Base-by-base conservation (phyloP, 805 yeast species). In the Metschnikowia cubensis region DNA sequence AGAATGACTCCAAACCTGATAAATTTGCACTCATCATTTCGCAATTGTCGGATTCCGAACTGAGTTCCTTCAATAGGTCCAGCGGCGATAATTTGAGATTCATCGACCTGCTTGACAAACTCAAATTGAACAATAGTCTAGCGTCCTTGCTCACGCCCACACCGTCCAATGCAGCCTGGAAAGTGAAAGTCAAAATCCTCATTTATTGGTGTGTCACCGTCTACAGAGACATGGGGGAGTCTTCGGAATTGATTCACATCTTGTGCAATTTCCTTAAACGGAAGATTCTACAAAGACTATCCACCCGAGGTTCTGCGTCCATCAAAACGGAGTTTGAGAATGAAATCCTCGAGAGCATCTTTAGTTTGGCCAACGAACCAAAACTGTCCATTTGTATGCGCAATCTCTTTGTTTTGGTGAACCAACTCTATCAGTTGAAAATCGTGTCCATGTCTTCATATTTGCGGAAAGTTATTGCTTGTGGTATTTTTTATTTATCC, bases 381-480 rank as follows among this genome's bases (percentile, higher is more conserved):
- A 36, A 21, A 8, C 38, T 33, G 5, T 32, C 45, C 13, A 31
- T 58, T 10, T 35, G 37, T 34, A 50, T 57, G 55, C 46, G 64
- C 53, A 65, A 64, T 45, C 64, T 79, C 31, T 70, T 75, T 53
- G 71, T 76, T n/a, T 64, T 83, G 32, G 71, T 85, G 15, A 73
- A 75, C 48, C 84, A 80, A 61, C 64, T 84, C 3, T 73, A 75
- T 44, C 77, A 74, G 38, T 56, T 74, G 48, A 77, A 76, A 42
- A 64, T 85, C 21, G 74, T 86, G 21, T 66, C 80, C 2, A 71
- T 83, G 14, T 81, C 86, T 1, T 77, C 86, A 1, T 92, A 92
- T 60, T 73, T 91, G 50, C 73, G 97, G 59, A 81, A 84, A 57
- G 70, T 91, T 35, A 90, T 92, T 41, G 89, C 97, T 8, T 83